phyloP scores from a whole-genome alignment of 495 filamentous ascomycete genomes.

The Hypomontagnella submonticulosa region DNA sequence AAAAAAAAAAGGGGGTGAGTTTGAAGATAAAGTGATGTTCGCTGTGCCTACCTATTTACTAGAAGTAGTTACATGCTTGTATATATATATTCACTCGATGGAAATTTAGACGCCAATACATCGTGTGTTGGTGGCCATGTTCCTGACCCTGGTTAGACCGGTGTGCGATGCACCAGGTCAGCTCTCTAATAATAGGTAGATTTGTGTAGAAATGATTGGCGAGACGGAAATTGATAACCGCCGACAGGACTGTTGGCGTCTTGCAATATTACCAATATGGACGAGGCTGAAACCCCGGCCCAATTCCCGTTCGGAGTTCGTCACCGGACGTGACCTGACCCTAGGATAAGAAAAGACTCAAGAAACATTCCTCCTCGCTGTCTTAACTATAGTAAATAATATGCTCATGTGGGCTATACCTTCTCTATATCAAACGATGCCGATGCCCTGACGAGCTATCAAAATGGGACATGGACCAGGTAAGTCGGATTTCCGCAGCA shows the following conservation, averaged over 20 bases:
- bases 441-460: constrained; percentile 1
- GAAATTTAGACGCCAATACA: neutral
- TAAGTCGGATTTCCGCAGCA: neutral
- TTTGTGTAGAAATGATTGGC: too few species aligned
- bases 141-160: too few species aligned
- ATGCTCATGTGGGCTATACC: neutral
- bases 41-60: too few species aligned
- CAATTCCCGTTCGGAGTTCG: too few species aligned
- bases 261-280: too few species aligned
- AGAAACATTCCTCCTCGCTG: neutral
- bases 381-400: constrained; percentile 1
- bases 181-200: too few species aligned
- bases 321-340: neutral
- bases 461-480: constrained; percentile 11
- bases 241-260: too few species aligned
- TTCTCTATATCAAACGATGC: neutral
- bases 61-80: neutral
- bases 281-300: too few species aligned
- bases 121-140: neutral
- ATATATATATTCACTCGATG: neutral
- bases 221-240: too few species aligned
- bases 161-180: too few species aligned
- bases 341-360: neutral
- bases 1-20: too few species aligned
- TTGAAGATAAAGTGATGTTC: too few species aligned